Evolutionary conservation across 2,329 filamentous ascomycete genomes (phyloP), one percentile per base, ranked within the genome.

Genomic region (Mycosphaerella arachidis): DNA sequence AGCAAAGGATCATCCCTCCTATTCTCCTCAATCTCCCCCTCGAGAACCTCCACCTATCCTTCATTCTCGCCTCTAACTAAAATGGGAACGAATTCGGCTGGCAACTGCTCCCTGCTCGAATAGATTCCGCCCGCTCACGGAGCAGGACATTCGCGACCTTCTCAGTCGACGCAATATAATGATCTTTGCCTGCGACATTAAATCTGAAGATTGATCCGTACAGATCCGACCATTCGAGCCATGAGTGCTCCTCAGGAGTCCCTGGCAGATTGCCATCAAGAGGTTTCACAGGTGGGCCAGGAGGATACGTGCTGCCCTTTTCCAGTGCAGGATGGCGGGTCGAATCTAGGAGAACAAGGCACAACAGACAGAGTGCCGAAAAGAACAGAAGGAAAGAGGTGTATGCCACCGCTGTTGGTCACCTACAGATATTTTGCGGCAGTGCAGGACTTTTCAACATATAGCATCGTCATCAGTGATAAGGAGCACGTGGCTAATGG

Each of bases 121-220:
- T 78, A 79, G 48, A 74, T 70, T 6, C 68, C 72, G 3, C 74
- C 43, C 77, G 71, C 55, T 76, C 74, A 31, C 75, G 70, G 1
- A 79, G 68, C 6, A 80, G 67, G 45, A 79, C 76, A 55, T 77
- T 75, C 37, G 76, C 76, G 16, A 78, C 72, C 37, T 74, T 71
- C 53, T 76, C 74, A 8, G 70, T 76, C 72, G n/a, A 70, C 27
- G 79, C 69, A 30, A 78, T 63, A 53, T 76, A 67, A 52, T 75
- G 71, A 20, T 69, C 70, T 10, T 69, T 66, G 16, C 76, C 79
- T 6, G 76, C 76, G 55, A 82, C 74, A 45, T 75, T 73, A 33
- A 81, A 67, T 9, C 74, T 74, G 63, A 76, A 80, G 31, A 83
- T 74, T 5, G 75, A 71, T 1, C 79, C 72, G 56, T 74, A 72